Evolutionary conservation across 176 grass and related monocot species (phyloP).

Genomic region (Eragrostis curvula): DNA sequence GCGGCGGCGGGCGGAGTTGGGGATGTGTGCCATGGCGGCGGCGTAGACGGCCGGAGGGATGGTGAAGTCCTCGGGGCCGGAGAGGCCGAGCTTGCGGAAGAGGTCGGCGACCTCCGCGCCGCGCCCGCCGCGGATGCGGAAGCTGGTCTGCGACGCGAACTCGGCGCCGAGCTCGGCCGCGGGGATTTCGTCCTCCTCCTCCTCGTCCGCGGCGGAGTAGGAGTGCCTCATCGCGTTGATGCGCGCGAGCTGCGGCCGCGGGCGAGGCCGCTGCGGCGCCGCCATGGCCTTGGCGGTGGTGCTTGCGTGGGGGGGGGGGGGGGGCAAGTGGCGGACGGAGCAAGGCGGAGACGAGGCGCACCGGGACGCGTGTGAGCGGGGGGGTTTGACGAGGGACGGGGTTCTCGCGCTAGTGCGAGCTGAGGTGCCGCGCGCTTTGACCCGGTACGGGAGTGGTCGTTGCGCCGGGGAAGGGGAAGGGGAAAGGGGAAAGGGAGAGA

Average conservation of each 20-base stretch:
- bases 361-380: slow-evolving; percentile 1
- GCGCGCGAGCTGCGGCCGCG: slow-evolving; percentile 57
- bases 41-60: slow-evolving; percentile 73
- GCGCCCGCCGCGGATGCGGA: slow-evolving; percentile 67
- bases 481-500: neutral
- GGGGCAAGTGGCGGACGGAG: slow-evolving; percentile 34
- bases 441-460: neutral
- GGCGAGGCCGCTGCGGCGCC: slow-evolving; percentile 34
- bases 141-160: slow-evolving; percentile 65
- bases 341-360: neutral
- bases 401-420: neutral
- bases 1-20: slow-evolving; percentile 27
- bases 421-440: slow-evolving; percentile 26
- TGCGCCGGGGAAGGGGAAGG: neutral
- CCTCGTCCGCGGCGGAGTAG: slow-evolving; percentile 9
- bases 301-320: too few relatives aligned
- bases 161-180: slow-evolving; percentile 3
- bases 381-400: slow-evolving; percentile 32
- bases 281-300: slow-evolving; percentile 29
- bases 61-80: slow-evolving; percentile 83
- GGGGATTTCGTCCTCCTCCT: too few relatives aligned
- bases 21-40: slow-evolving; percentile 48
- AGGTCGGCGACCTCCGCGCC: slow-evolving; percentile 62
- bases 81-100: slow-evolving; percentile 68
- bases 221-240: slow-evolving; percentile 68